Evolutionary conservation across 768 basidiomycete genomes (phyloP).

Genomic region (Scleroderma bovista): DNA sequence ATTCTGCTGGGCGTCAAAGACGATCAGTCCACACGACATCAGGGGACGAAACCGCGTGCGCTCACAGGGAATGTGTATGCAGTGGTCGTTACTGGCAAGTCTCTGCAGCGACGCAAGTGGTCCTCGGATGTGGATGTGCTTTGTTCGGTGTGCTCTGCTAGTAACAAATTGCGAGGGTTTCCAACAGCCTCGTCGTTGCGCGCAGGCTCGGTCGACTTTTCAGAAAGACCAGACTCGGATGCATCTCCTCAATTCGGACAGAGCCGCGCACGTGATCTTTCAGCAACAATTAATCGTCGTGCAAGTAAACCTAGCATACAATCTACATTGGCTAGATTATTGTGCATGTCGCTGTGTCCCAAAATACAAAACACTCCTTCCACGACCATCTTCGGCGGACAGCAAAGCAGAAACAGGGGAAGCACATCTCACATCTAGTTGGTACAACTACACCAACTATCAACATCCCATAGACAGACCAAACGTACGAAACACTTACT

Average conservation of each 20-base stretch:
- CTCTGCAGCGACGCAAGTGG: too few species aligned
- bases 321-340: not conserved
- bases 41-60: constrained; percentile 1
- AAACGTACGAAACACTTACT: constrained; percentile 30
- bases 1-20: constrained; percentile 17
- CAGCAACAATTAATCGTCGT: constrained; percentile 8
- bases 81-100: too few species aligned
- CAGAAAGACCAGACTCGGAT: too few species aligned
- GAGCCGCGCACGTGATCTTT: constrained; percentile 26
- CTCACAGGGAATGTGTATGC: constrained; percentile 7
- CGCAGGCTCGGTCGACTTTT: too few species aligned
- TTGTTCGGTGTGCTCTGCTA: not conserved
- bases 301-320: not conserved
- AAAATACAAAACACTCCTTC: not conserved
- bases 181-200: constrained; percentile 3
- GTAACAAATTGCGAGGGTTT: not conserved
- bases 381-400: not conserved
- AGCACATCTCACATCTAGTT: not conserved
- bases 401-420: not conserved
- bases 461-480: not conserved
- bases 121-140: not conserved
- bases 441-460: not conserved
- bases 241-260: constrained; percentile 20
- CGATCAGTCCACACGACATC: constrained; percentile 13
- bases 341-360: not conserved